A percentile compares a stretch with the other conserved stretches of the same genome.
Evolutionary conservation across 805 yeast genomes (phyloP).

Genomic region (Lipomyces chichibuensis): DNA sequence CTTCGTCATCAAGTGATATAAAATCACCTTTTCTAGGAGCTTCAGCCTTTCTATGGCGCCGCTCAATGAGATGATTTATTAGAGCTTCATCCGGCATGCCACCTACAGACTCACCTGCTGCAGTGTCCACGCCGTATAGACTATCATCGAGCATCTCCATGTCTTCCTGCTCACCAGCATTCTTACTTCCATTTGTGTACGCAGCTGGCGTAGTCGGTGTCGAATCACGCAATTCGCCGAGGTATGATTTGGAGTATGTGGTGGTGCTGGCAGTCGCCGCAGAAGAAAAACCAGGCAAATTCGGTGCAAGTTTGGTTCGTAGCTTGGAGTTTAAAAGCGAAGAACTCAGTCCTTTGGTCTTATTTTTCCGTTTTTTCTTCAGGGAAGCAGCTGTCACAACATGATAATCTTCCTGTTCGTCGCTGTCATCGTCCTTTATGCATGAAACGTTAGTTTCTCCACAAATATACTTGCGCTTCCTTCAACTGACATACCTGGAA

Average conservation of each 20-base stretch:
- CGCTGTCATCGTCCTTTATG: neutral
- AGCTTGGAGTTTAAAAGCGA: slow-evolving; percentile 14
- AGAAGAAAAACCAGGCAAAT: slow-evolving; percentile 2
- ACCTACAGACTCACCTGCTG: slow-evolving; percentile 18
- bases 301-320: slow-evolving; percentile 28
- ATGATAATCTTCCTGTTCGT: slow-evolving; percentile 17
- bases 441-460: neutral
- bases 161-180: neutral
- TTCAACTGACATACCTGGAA: neutral
- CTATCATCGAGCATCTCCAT: slow-evolving; percentile 8
- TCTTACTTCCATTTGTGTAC: slow-evolving; percentile 7
- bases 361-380: slow-evolving; percentile 17
- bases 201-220: slow-evolving; percentile 29
- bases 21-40: slow-evolving; percentile 16
- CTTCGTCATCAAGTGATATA: slow-evolving; percentile 28
- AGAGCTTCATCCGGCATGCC: slow-evolving; percentile 34
- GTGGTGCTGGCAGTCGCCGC: neutral
- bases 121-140: slow-evolving; percentile 19
- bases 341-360: slow-evolving; percentile 6
- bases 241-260: slow-evolving; percentile 23
- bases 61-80: slow-evolving; percentile 28
- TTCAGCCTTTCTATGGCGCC: slow-evolving; percentile 18
- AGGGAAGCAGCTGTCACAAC: slow-evolving; percentile 26
- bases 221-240: slow-evolving; percentile 28
- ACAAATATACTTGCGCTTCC: neutral